These are phyloP conservation scores for Clavispora carvajalis DNA, from an alignment of 805 yeast genomes.

Conservation along the genomic window DNA sequence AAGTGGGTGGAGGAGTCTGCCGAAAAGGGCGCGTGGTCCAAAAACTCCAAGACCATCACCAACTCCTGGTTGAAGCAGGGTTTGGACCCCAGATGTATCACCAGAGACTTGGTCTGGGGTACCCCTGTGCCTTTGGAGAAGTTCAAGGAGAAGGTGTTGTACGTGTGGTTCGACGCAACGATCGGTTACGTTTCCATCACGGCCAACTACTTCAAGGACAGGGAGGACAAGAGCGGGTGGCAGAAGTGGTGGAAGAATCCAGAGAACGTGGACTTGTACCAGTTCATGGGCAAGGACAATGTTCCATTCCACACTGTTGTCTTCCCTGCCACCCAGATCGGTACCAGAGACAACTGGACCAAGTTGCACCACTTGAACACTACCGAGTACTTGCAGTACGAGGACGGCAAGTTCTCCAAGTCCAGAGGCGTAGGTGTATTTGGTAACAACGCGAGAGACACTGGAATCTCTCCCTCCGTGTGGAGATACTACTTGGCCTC, in stretches of 20 bases:
- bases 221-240: conserved; percentile 57
- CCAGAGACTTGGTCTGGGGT: conserved; percentile 98
- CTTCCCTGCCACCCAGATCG: conserved; percentile 89
- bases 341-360: conserved; percentile 88
- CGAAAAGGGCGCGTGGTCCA: conserved; percentile 81
- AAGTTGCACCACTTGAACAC: conserved; percentile 85
- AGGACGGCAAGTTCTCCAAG: conserved; percentile 96
- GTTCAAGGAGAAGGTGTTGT: conserved; percentile 83
- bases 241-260: conserved; percentile 91
- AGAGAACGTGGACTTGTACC: conserved; percentile 82
- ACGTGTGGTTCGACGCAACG: conserved; percentile 99
- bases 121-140: conserved; percentile 92
- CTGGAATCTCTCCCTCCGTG: conserved; percentile 85
- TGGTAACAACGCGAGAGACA: conserved; percentile 94
- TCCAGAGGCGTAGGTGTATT: conserved; percentile 98
- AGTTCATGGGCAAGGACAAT: conserved; percentile 99
- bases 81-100: conserved; percentile 87
- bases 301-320: conserved; percentile 98
- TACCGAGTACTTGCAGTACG: conserved; percentile 95
- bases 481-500: conserved; percentile 96
- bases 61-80: conserved; percentile 94
- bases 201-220: conserved; percentile 66
- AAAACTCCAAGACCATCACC: conserved; percentile 83
- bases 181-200: conserved; percentile 96
- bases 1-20: conserved; percentile 70